Conservation (phyloP, 441 rosid species). For the Gossypium armourianum region DNA sequence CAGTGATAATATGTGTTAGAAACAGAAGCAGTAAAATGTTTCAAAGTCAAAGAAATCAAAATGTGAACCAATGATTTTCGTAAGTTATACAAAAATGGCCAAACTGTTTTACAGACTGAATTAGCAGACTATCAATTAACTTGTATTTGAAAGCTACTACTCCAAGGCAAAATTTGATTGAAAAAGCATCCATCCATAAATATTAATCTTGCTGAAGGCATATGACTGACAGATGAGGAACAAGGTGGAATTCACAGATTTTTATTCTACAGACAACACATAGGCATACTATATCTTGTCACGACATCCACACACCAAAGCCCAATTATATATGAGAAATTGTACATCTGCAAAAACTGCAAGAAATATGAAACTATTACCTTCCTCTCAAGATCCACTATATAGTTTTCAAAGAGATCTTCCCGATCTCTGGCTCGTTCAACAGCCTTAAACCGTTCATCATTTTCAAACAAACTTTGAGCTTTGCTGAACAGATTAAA, state of each 20-base stretch:
- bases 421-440: slow-evolving; percentile 78
- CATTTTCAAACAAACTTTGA: slow-evolving; percentile 67
- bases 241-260: background rate
- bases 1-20: background rate
- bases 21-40: background rate
- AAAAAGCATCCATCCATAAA: background rate
- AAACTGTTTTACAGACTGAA: background rate
- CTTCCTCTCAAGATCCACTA: slow-evolving; percentile 87
- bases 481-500: slow-evolving; percentile 60
- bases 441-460: slow-evolving; percentile 89
- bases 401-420: slow-evolving; percentile 76
- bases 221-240: background rate
- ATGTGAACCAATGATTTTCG: background rate
- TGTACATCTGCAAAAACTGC: background rate
- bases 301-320: background rate
- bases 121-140: background rate
- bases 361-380: slow-evolving; percentile 26
- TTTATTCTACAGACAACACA: background rate
- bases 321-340: background rate
- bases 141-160: background rate
- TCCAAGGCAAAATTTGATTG: background rate
- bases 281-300: background rate
- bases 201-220: background rate
- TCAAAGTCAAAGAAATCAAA: slow-evolving; percentile 1
- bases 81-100: background rate